phyloP scores from a whole-genome alignment of 768 basidiomycete species.

The Leccinum longicurvipes region DNA sequence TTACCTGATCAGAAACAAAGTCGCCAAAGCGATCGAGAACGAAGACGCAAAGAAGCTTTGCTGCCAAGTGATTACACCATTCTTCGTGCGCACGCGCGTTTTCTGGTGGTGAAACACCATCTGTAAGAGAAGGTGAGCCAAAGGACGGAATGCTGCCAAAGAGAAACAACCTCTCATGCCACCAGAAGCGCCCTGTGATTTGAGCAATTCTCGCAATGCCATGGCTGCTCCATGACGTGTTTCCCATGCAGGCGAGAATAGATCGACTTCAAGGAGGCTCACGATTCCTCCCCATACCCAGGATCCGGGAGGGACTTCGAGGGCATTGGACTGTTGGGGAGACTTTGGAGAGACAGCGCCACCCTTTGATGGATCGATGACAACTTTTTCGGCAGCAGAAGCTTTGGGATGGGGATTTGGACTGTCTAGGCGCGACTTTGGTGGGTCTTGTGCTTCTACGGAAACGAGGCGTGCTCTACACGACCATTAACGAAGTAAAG shows the following conservation, averaged over 20 bases:
- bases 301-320: slow-evolving; percentile 67
- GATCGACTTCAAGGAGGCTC: slow-evolving; percentile 73
- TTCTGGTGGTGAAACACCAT: slow-evolving; percentile 46
- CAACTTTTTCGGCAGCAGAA: slow-evolving; percentile 55
- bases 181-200: slow-evolving; percentile 75
- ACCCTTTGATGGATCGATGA: slow-evolving; percentile 79
- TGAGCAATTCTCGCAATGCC: slow-evolving; percentile 85
- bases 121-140: slow-evolving; percentile 34
- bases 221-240: slow-evolving; percentile 91
- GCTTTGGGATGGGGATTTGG: slow-evolving; percentile 44
- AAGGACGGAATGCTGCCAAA: not conserved
- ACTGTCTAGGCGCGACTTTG: slow-evolving; percentile 56
- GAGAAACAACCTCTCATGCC: slow-evolving; percentile 67
- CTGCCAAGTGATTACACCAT: slow-evolving; percentile 88
- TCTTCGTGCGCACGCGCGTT: slow-evolving; percentile 71
- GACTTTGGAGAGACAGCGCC: slow-evolving; percentile 80
- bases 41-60: slow-evolving; percentile 83
- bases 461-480: slow-evolving; percentile 71
- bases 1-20: slow-evolving; percentile 87
- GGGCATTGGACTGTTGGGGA: slow-evolving; percentile 71
- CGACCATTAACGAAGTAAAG: slow-evolving; percentile 1
- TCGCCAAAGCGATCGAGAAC: slow-evolving; percentile 98
- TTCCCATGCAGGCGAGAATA: slow-evolving; percentile 90
- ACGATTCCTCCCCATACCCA: slow-evolving; percentile 90
- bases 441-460: slow-evolving; percentile 50